Percentiles rank a stretch among this genome's conserved stretches.
These are phyloP conservation scores for Suillus americanus DNA, from an alignment of 768 basidiomycete genomes.

Conservation along the genomic window DNA sequence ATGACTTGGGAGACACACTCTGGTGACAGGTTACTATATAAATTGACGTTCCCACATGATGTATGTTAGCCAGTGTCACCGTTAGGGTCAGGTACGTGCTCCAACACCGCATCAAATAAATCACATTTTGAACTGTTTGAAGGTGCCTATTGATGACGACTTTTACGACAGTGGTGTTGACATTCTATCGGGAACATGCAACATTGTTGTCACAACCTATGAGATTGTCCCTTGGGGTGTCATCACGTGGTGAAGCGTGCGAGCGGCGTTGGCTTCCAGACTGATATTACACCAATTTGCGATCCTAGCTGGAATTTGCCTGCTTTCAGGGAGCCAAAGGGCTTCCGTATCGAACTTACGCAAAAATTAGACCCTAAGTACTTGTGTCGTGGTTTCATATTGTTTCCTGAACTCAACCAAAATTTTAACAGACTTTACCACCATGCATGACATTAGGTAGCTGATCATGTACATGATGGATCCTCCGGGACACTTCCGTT, in stretches of 20 bases:
- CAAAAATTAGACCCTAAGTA: not conserved
- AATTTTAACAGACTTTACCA: not conserved
- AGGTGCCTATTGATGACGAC: not conserved
- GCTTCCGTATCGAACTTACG: not conserved
- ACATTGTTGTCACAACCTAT: not conserved
- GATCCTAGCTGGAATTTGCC: not conserved
- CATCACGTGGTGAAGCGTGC: not conserved
- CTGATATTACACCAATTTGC: not conserved
- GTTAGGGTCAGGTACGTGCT: not conserved
- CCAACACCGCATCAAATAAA: not conserved
- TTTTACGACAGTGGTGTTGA: not conserved
- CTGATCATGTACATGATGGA: not conserved
- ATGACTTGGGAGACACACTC: not conserved
- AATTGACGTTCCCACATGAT: not conserved
- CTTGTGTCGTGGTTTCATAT: not conserved
- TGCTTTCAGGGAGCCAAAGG: not conserved
- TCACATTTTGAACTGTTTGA: not conserved
- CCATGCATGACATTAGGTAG: not conserved
- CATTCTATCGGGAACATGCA: not conserved
- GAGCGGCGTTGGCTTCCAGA: not conserved
- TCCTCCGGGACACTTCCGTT: not conserved
- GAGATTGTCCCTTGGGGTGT: not conserved
- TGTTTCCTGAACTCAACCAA: not conserved
- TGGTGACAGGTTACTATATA: not conserved
- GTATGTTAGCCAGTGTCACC: not conserved